Base-by-base conservation (phyloP, 495 filamentous ascomycete genomes). In the Mytilinidion resinicola region DNA sequence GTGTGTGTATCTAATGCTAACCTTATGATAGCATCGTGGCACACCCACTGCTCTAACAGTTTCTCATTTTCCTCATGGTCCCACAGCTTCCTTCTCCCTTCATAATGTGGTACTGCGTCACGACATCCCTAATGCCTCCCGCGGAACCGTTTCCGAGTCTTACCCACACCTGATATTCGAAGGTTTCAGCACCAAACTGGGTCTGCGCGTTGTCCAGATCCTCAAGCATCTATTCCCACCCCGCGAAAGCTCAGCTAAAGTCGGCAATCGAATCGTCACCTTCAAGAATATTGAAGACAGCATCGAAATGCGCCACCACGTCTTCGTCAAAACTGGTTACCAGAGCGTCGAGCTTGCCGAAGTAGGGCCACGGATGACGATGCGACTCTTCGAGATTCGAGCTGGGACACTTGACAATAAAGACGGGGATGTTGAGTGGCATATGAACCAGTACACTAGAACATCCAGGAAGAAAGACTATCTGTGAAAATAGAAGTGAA, bases 131-230 rank as follows among this genome's bases (percentile, higher is more conserved):
- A 88, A 91, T 59, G 78, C 88, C 20, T 80, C 88, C 25, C 80
- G 88, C 52, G 93, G 93, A 34, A 99, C 95, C 0, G 91, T 99
- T 34, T 89, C 84, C 52, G 93, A 99, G 75, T 85, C 82, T 48
- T 99, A 96, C 65, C 93, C 93, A 0, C 92, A 97, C 66, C 74
- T 99, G 12, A 85, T 99, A 59, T 97, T 99, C 61, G 93, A 99
- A 67, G 89, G 89, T 10, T 99, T 99, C 76, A 86, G 76, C 12
- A 89, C 88, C 15, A 80, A 78, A 51, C 76, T 99, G n/a, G 93
- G 93, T 47, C 77, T 80, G 60, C 81, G 95, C 3, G 83, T 96
- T 3, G 86, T 91, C 36, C 91, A 92, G 69, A 89, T 97, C 38
- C 70, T 99, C 39, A 93, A 96, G 73, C 92, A 99, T 69, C 76